phyloP scores from a whole-genome alignment of 1,284 basidiomycete genomes.

The Filobasidium uniguttulatum region DNA sequence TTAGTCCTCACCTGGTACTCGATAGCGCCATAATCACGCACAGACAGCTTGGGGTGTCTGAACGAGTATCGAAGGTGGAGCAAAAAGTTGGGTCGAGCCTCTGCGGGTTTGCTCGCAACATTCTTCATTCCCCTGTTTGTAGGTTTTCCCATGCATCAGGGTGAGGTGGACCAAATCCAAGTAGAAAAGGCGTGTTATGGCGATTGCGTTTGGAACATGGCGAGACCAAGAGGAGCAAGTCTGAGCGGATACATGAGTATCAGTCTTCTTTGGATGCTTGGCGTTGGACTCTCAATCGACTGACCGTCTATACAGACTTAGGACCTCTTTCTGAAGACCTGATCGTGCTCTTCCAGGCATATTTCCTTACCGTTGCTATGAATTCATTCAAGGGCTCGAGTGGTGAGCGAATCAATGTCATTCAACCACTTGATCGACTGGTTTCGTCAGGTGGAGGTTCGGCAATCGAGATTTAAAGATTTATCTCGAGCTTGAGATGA shows the following conservation, averaged over 20 bases:
- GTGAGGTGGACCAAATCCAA: conserved; percentile 3
- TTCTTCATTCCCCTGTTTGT: conserved; percentile 24
- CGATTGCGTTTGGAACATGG: conserved; percentile 1
- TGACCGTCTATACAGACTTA: conserved; percentile 32
- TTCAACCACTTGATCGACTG: no score
- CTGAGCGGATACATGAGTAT: neutral
- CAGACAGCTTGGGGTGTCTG: conserved; percentile 28
- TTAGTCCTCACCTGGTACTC: conserved; percentile 31
- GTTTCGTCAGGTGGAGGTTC: no score
- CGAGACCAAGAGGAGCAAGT: neutral
- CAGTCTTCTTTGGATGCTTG: neutral
- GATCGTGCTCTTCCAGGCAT: conserved; percentile 19
- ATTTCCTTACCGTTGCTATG: no score
- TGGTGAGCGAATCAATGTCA: no score
- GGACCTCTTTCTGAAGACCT: conserved; percentile 35
- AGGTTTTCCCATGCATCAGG: neutral
- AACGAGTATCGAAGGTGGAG: conserved; percentile 35
- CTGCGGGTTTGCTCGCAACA: conserved; percentile 24
- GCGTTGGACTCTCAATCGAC: conserved; percentile 2
- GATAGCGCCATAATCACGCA: conserved; percentile 35
- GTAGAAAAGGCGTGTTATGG: neutral
- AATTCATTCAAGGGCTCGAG: no score
- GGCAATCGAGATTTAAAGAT: no score
- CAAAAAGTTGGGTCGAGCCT: conserved; percentile 25
- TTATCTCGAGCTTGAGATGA: no score